Conservation (phyloP, 495 filamentous ascomycete genomes). For the Alectoria sarmentosa region DNA sequence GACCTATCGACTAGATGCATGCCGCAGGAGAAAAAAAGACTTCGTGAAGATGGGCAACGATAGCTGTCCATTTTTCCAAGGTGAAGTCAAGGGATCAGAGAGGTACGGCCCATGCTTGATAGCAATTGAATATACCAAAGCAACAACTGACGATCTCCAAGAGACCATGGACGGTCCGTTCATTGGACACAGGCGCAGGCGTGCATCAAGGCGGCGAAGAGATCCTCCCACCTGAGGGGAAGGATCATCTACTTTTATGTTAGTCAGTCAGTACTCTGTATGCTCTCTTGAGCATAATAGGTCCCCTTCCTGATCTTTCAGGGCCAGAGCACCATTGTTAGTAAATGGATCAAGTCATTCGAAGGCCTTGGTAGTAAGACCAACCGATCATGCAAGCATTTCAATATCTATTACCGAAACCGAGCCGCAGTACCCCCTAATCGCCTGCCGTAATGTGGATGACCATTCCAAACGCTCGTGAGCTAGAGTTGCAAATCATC, state of each 20-base stretch:
- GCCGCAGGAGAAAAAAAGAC: constrained; percentile 1
- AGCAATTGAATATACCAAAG: neutral
- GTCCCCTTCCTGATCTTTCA: neutral
- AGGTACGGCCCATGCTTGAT: neutral
- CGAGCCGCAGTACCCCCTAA: neutral
- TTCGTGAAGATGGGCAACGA: neutral
- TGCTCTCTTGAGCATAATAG: neutral
- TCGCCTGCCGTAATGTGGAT: neutral
- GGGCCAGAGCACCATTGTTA: neutral
- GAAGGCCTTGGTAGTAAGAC: constrained; percentile 15
- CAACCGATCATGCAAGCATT: constrained; percentile 14
- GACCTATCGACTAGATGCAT: constrained; percentile 9
- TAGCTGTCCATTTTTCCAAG: neutral
- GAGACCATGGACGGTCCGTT: neutral
- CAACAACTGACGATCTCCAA: neutral
- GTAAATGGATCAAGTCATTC: neutral
- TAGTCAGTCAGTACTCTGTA: neutral
- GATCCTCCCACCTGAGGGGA: neutral
- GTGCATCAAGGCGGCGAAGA: neutral
- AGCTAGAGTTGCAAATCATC: neutral
- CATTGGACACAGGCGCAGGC: neutral
- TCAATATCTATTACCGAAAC: neutral
- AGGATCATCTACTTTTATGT: neutral
- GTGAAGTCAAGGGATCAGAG: neutral
- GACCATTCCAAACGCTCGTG: constrained; percentile 1